Conservation (phyloP, 306 rosid genomes). For the Quercus cerris region DNA sequence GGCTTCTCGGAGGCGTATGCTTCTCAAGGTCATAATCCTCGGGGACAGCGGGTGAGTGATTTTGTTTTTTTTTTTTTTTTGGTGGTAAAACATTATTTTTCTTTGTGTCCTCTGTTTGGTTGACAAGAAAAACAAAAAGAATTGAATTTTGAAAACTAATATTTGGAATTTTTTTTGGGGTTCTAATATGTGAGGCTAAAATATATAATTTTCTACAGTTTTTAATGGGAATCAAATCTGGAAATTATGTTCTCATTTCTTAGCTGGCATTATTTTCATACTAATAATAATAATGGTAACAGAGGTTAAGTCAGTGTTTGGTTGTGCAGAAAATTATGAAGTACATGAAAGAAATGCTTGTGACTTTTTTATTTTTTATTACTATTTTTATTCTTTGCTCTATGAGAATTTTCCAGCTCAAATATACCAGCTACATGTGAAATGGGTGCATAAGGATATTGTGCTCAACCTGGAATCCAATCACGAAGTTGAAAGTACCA, state of each 20-base stretch:
- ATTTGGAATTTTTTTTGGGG: no score
- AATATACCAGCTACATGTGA: background rate
- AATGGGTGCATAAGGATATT: background rate
- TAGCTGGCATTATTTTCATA: no score
- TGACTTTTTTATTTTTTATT: background rate
- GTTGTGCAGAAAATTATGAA: background rate
- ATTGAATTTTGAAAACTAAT: no score
- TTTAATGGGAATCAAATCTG: no score
- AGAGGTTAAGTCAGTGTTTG: background rate
- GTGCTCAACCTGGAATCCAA: background rate
- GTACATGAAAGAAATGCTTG: background rate
- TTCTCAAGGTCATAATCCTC: slow-evolving; percentile 11
- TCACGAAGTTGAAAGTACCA: background rate
- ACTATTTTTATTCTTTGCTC: background rate
- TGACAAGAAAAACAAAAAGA: background rate
- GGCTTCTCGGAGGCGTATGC: slow-evolving; percentile 8
- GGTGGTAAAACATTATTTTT: background rate
- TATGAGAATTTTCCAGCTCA: background rate
- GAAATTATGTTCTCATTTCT: no score
- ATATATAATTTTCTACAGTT: no score
- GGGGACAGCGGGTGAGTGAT: slow-evolving; percentile 4
- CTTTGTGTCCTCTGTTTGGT: background rate
- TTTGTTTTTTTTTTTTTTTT: background rate
- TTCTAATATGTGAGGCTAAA: no score
- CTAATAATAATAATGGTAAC: no score